Percentiles rank a stretch among this genome's conserved stretches.
phyloP scores from a whole-genome alignment of 202 grass and related monocot genomes.

The Zizania palustris region DNA sequence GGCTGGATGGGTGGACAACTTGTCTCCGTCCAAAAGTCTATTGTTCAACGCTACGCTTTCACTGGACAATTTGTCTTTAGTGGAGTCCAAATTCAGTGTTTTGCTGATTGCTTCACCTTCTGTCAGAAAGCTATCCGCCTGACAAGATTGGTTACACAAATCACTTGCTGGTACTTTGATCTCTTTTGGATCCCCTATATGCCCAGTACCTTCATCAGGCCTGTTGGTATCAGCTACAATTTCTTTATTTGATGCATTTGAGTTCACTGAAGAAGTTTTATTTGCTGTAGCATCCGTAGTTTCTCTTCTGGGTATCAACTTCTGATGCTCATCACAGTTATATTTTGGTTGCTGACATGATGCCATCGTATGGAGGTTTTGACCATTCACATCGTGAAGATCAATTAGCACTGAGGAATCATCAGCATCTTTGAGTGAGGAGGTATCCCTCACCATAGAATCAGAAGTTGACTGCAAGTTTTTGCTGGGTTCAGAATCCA shows the following conservation, averaged over 20 bases:
- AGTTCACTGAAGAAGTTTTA: slow-evolving; percentile 18
- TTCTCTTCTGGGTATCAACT: slow-evolving; percentile 16
- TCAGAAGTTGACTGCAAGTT: slow-evolving; percentile 40
- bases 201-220: slow-evolving; percentile 31
- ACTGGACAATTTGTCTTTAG: slow-evolving; percentile 30
- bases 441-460: slow-evolving; percentile 24
- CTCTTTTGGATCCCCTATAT: slow-evolving; percentile 20
- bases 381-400: slow-evolving; percentile 18
- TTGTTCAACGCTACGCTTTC: slow-evolving; percentile 29
- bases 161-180: slow-evolving; percentile 13
- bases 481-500: slow-evolving; percentile 26
- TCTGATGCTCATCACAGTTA: slow-evolving; percentile 25
- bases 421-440: slow-evolving; percentile 32
- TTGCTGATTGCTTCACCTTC: slow-evolving; percentile 36
- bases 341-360: slow-evolving; percentile 28
- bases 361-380: background rate
- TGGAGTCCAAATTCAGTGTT: slow-evolving; percentile 10
- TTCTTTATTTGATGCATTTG: slow-evolving; percentile 33
- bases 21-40: slow-evolving; percentile 40
- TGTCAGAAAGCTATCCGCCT: slow-evolving; percentile 10
- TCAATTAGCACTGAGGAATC: slow-evolving; percentile 29
- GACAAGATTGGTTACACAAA: slow-evolving; percentile 26
- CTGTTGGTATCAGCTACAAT: slow-evolving; percentile 10
- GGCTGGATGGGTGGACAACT: slow-evolving; percentile 32
- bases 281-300: slow-evolving; percentile 24